Percentiles rank a stretch among this genome's conserved stretches.
phyloP scores from a whole-genome alignment of 2,329 filamentous ascomycete genomes.

The Clarireedia hainanense region DNA sequence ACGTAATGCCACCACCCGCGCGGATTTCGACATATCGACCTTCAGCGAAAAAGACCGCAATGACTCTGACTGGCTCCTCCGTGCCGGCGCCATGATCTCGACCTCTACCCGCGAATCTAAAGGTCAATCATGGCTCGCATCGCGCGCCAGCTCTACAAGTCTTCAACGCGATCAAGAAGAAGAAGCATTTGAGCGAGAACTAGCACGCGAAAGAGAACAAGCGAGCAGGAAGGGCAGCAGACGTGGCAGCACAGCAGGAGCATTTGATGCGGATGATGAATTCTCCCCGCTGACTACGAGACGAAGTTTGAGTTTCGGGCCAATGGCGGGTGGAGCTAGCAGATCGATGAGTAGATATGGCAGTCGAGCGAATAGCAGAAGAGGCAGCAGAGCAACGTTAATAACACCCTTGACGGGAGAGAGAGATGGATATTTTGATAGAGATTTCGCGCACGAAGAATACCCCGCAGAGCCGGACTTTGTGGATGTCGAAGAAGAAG shows the following conservation, averaged over 20 bases:
- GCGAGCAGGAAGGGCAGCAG: slow-evolving; percentile 31
- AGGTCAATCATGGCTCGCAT: slow-evolving; percentile 61
- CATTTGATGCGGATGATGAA: slow-evolving; percentile 30
- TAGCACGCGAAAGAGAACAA: slow-evolving; percentile 42
- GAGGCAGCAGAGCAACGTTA: slow-evolving; percentile 16
- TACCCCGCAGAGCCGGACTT: slow-evolving; percentile 50
- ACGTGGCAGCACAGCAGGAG: slow-evolving; percentile 21
- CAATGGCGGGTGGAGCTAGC: slow-evolving; percentile 34
- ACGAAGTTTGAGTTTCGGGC: slow-evolving; percentile 29
- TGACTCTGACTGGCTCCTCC: slow-evolving; percentile 58
- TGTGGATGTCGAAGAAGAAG: slow-evolving; percentile 53
- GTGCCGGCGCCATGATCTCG: slow-evolving; percentile 54
- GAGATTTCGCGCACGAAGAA: slow-evolving; percentile 27
- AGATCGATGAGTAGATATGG: slow-evolving; percentile 40
- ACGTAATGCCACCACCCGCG: slow-evolving; percentile 19
- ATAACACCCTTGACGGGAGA: slow-evolving; percentile 37
- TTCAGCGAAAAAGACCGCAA: slow-evolving; percentile 31
- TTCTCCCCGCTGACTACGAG: slow-evolving; percentile 28
- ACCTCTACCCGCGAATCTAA: slow-evolving; percentile 58
- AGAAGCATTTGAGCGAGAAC: slow-evolving; percentile 43
- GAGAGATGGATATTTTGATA: slow-evolving; percentile 39
- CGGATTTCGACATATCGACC: slow-evolving; percentile 23
- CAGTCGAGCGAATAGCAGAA: slow-evolving; percentile 33
- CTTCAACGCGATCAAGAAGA: slow-evolving; percentile 46
- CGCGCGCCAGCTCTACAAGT: slow-evolving; percentile 56